phyloP scores from a whole-genome alignment of 1,139 yeast genomes.

The Pichia sp. region DNA sequence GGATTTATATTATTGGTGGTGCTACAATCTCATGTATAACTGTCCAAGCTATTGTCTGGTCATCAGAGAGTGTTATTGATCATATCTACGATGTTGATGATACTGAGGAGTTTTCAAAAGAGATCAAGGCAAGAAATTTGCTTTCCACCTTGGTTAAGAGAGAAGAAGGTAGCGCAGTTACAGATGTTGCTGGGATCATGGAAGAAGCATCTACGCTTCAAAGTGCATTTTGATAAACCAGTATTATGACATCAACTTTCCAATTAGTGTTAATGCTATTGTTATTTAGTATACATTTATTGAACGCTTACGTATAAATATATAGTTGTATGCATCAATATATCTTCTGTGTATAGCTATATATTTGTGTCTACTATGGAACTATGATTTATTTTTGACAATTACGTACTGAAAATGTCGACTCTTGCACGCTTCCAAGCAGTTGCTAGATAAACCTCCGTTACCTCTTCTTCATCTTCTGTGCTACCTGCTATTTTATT shows the following conservation, averaged over 20 bases:
- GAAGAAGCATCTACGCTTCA: slow-evolving; percentile 5
- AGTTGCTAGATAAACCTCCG: slow-evolving; percentile 54
- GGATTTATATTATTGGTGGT: slow-evolving; percentile 46
- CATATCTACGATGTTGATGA: slow-evolving; percentile 20
- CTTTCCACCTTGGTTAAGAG: slow-evolving; percentile 5
- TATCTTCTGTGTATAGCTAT: too few relatives aligned
- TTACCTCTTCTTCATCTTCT: slow-evolving; percentile 37
- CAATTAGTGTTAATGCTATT: too few relatives aligned
- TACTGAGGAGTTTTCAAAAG: slow-evolving; percentile 3
- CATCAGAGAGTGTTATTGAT: slow-evolving; percentile 27
- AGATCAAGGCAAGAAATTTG: slow-evolving; percentile 8
- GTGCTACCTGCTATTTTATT: slow-evolving; percentile 30
- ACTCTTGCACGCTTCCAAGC: slow-evolving; percentile 76
- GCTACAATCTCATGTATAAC: slow-evolving; percentile 47
- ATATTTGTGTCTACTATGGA: background rate
- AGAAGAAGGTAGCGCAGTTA: background rate
- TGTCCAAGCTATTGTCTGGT: slow-evolving; percentile 17
- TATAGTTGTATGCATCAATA: too few relatives aligned
- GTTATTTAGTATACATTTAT: too few relatives aligned
- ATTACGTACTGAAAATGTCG: slow-evolving; percentile 52
- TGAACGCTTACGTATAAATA: too few relatives aligned
- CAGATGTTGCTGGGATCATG: slow-evolving; percentile 4
- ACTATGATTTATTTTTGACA: background rate
- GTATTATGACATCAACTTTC: background rate
- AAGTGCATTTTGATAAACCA: background rate